Base-by-base conservation (phyloP, 441 rosid genomes). In the Brassica hybrid region DNA sequence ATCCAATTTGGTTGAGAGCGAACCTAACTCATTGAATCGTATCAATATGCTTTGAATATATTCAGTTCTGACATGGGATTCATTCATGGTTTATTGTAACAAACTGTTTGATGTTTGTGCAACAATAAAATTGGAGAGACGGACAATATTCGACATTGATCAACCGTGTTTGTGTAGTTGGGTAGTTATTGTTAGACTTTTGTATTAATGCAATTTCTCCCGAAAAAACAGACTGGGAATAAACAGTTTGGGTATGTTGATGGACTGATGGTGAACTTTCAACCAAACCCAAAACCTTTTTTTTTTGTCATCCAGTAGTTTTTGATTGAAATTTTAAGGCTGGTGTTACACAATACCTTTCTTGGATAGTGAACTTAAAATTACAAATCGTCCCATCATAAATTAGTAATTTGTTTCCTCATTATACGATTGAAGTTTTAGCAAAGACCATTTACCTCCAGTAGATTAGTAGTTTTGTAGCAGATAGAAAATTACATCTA, bases 321-420 rank as follows among this genome's bases (percentile, higher is more conserved):
- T 48, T 13, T 48, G 54, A 48, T 48, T 48, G 17, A n/a, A 48
- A 48, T 48, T 48, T 5, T 48, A 48, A 48, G 54, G 54, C 17
- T n/a, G 54, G 17, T 48, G 54, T 48, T 48, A 48, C 54, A 48
- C 54, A 48, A 48, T n/a, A 48, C 54, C 54, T 48, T 48, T 48
- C 54, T 48, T 48, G 54, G 54, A 48, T 5, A 48, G 54, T 48
- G 14, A 48, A 48, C 54, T 30, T 48, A 5, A 48, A 48, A 48
- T 48, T 48, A 48, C 17, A 48, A n/a, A 13, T 48, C 54, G 54
- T 48, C 54, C 7, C 17, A 48, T 34, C 67, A 63, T 63, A 63
- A 30, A n/a, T 27, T 14, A 3, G 36, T 62, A 8, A n/a, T 62
- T 32, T 32, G 23, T 16, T 63, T 63, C 4, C 48, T 4, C 38